These are phyloP conservation scores for Seminavis robusta DNA, from an alignment of 108 stramenopile genomes.

Conservation along the genomic window DNA sequence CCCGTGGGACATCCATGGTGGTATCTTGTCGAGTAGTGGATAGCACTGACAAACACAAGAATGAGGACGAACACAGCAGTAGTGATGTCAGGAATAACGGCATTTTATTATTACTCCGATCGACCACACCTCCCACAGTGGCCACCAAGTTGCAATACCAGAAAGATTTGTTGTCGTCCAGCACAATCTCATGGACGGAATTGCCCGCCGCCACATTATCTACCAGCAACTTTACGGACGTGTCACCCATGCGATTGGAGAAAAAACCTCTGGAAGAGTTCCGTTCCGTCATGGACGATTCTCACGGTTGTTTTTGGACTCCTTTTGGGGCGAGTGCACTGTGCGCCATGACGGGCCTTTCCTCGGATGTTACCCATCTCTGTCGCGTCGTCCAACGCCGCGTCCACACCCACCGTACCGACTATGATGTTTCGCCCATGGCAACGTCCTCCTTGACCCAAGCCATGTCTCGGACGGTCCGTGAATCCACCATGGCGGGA, in stretches of 20 bases:
- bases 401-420: constrained; percentile 10
- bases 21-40: not conserved
- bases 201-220: too few species aligned
- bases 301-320: constrained; percentile 22
- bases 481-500: constrained; percentile 2
- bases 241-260: too few species aligned
- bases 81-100: not conserved
- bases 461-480: constrained; percentile 9
- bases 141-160: too few species aligned
- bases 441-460: constrained; percentile 24
- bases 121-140: not conserved
- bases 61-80: not conserved
- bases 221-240: too few species aligned
- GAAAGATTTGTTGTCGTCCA: too few species aligned
- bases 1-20: constrained; percentile 19
- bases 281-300: too few species aligned
- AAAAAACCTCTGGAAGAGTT: too few species aligned
- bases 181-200: too few species aligned
- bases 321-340: constrained; percentile 7
- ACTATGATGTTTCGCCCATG: constrained; percentile 10
- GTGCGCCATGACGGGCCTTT: constrained; percentile 28
- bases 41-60: not conserved
- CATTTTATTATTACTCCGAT: not conserved
- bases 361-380: constrained; percentile 24
- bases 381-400: constrained; percentile 15